Evolutionary conservation across 306 rosid genomes (phyloP).

Genomic region (Rubus parviflorus): DNA sequence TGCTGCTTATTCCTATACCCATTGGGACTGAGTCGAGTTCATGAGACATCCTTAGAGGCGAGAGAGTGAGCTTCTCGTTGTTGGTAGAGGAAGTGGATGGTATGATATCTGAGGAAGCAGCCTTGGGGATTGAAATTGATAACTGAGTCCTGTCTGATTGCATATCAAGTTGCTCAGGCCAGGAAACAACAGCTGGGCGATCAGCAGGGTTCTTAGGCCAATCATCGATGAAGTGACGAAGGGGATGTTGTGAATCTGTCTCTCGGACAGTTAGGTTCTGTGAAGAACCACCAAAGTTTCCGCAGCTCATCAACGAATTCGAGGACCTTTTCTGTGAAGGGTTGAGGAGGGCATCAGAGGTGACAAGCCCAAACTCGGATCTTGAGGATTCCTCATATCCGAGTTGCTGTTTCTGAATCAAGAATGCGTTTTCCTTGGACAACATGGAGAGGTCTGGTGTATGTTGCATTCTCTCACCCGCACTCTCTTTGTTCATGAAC

Average conservation of each 20-base stretch:
- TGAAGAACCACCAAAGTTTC: slow-evolving; percentile 45
- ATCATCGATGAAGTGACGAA: slow-evolving; percentile 70
- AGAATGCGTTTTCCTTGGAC: slow-evolving; percentile 44
- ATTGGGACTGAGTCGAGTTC: slow-evolving; percentile 59
- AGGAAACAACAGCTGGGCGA: slow-evolving; percentile 32
- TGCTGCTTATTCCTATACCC: slow-evolving; percentile 55
- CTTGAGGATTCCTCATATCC: slow-evolving; percentile 53
- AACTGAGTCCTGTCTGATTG: slow-evolving; percentile 68
- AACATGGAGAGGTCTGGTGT: slow-evolving; percentile 52
- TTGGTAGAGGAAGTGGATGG: slow-evolving; percentile 52
- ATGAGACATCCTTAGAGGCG: slow-evolving; percentile 61
- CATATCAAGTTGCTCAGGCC: slow-evolving; percentile 46
- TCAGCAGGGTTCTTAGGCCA: slow-evolving; percentile 57
- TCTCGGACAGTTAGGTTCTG: slow-evolving; percentile 29
- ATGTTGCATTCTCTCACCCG: slow-evolving; percentile 48
- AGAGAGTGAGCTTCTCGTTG: slow-evolving; percentile 57
- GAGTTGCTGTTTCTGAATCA: slow-evolving; percentile 47
- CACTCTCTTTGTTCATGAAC: slow-evolving; percentile 55
- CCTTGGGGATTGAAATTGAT: slow-evolving; percentile 65
- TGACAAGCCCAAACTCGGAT: slow-evolving; percentile 63
- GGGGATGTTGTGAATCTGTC: slow-evolving; percentile 50
- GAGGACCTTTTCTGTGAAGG: slow-evolving; percentile 52
- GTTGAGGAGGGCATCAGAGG: slow-evolving; percentile 67
- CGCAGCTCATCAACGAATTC: slow-evolving; percentile 23
- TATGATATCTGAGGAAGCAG: slow-evolving; percentile 46